Base-by-base conservation (phyloP, 139 green algal species). In the Picochlorum sp. region DNA sequence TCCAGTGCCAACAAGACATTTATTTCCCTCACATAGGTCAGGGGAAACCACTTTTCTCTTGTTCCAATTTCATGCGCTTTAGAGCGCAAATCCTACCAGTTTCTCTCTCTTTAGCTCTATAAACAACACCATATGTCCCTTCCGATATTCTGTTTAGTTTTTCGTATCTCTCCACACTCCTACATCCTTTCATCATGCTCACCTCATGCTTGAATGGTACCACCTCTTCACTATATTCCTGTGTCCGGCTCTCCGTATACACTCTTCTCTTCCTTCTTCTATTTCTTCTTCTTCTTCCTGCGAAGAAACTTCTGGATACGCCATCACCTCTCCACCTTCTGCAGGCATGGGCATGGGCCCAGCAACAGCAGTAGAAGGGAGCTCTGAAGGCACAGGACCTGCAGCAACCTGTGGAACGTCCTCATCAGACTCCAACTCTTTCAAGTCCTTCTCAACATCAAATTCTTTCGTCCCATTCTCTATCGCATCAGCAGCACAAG, bases 51-150 rank as follows among this genome's bases (percentile, higher is more conserved):
- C 97, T 87, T 2, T 69, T 66, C 70, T 95, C 85, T 64, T 88
- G 84, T 52, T 96, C 87, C 86, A 98, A 88, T 81, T 97, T 98
- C 32, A 99, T 63, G 68, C 88, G 89, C 67, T 98, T 98, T 3
- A 98, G 72, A 1, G 92, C 92, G 34, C 80, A 88, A 32, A 97
- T 83, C 32, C 79, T 65, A 26, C 83, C 84, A 0, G 81, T 95
- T 3, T 65, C 65, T 18, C 84, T 87, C 49, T 91, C 81, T 3
- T 80, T 71, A 8, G 90, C 91, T 41, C 82, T 18, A 69, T 86
- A 93, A 52, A 97, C 91, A 26, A 97, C 81, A 5, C 91, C 91
- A 63, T 96, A 97, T 13, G 88, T 94, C 20, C 90, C 86, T 66
- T 95, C 89, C 16, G 68, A 71, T 62, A 97, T 91, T 15, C 74